Percentiles rank a stretch among this genome's conserved stretches.
These are phyloP conservation scores for Protomyces inouyei DNA, from an alignment of 1,139 yeast genomes.

Conservation along the genomic window DNA sequence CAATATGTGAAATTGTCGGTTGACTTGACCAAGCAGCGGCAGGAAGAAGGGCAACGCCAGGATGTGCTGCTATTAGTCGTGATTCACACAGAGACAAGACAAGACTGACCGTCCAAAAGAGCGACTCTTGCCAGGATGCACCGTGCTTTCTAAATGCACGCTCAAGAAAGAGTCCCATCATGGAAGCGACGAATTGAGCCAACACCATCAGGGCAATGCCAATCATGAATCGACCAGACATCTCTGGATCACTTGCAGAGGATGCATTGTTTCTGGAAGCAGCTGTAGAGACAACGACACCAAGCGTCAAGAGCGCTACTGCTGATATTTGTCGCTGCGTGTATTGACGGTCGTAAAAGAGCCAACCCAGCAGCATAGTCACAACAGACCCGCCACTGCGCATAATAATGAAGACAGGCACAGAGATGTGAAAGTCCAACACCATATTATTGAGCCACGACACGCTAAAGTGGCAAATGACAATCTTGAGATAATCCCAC, in stretches of 20 bases:
- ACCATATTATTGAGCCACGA: conserved; percentile 58
- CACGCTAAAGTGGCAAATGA: conserved; percentile 50
- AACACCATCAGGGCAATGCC: conserved; percentile 38
- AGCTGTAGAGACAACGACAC: conserved; percentile 53
- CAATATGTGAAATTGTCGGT: conserved; percentile 33
- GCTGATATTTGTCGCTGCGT: conserved; percentile 48
- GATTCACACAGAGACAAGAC: neutral
- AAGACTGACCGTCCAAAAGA: conserved; percentile 49
- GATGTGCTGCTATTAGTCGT: conserved; percentile 42
- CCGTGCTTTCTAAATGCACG: conserved; percentile 50
- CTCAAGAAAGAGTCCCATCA: conserved; percentile 57
- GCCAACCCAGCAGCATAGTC: conserved; percentile 54
- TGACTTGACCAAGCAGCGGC: conserved; percentile 38
- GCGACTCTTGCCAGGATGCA: conserved; percentile 58
- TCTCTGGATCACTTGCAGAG: neutral
- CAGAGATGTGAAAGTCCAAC: conserved; percentile 54
- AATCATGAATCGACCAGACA: neutral
- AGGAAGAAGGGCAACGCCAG: conserved; percentile 55
- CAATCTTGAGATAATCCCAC: conserved; percentile 48
- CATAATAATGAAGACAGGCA: conserved; percentile 64
- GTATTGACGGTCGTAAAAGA: conserved; percentile 48
- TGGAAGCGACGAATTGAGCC: conserved; percentile 50
- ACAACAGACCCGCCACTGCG: conserved; percentile 62
- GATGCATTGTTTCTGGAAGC: conserved; percentile 26
- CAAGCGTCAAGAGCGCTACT: conserved; percentile 52